A percentile compares a stretch with the other conserved stretches of the same genome.
These are phyloP conservation scores for Tuctoria greenei DNA, from an alignment of 176 grass and related monocot species.

Conservation along the genomic window DNA sequence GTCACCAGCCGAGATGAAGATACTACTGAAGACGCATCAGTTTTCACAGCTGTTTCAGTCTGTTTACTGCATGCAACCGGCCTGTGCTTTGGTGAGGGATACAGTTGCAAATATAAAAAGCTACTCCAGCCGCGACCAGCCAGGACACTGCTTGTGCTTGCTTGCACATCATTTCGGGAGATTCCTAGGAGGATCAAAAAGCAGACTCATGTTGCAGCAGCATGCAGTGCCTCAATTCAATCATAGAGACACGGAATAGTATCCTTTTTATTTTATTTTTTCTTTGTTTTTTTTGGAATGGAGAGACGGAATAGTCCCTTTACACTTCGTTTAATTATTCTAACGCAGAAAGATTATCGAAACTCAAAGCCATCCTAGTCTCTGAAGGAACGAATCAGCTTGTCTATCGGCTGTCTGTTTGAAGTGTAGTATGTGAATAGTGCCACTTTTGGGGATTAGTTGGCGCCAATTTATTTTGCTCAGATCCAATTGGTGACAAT, in stretches of 20 bases:
- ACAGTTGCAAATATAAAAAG: constrained; percentile 28
- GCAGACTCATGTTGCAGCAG: constrained; percentile 14
- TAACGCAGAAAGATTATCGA: background rate
- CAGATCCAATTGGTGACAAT: constrained; percentile 43
- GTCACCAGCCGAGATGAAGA: background rate
- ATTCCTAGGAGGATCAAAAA: constrained; percentile 67
- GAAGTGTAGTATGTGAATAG: constrained; percentile 5
- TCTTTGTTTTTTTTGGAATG: background rate
- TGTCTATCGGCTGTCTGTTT: background rate
- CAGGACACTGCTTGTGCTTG: constrained; percentile 29
- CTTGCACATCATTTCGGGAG: constrained; percentile 52
- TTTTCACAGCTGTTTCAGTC: constrained; percentile 27
- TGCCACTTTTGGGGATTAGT: constrained; percentile 28
- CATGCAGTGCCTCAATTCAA: constrained; percentile 36
- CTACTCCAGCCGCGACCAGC: background rate
- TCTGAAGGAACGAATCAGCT: background rate
- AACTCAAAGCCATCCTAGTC: background rate
- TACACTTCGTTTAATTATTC: constrained; percentile 2
- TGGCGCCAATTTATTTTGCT: constrained; percentile 28
- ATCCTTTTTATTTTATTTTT: background rate
- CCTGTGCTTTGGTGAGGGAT: constrained; percentile 28
- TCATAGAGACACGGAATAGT: constrained; percentile 17
- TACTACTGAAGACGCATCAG: background rate
- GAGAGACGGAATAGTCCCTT: background rate
- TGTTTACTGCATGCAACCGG: constrained; percentile 40